Conservation (phyloP, 2,329 filamentous ascomycete species). For the Xylaria arbuscula region DNA sequence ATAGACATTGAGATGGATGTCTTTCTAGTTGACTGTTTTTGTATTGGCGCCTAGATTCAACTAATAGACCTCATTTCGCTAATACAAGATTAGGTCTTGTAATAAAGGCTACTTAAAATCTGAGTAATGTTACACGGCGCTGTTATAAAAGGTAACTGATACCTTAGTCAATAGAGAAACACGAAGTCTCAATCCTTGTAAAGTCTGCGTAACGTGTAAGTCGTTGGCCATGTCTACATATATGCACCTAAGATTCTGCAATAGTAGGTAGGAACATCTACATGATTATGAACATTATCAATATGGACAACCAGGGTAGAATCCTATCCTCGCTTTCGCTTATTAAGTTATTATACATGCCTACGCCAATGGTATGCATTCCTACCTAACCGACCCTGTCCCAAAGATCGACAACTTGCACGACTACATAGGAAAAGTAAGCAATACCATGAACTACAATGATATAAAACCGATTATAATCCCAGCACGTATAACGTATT, state of each 20-base stretch:
- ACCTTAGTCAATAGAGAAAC: background rate
- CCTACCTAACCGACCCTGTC: background rate
- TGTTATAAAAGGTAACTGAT: background rate
- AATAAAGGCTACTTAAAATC: no score
- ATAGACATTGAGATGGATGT: conserved; percentile 15
- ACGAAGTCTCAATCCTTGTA: background rate
- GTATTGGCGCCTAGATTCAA: background rate
- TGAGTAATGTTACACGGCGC: background rate
- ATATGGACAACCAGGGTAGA: conserved; percentile 4
- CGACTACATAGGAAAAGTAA: background rate
- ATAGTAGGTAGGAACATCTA: conserved; percentile 1
- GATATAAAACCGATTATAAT: background rate
- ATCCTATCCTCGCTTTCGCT: conserved; percentile 1
- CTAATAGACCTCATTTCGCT: no score
- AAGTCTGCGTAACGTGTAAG: background rate
- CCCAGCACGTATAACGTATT: background rate
- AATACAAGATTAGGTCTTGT: no score
- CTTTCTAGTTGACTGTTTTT: conserved; percentile 1
- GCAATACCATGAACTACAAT: background rate
- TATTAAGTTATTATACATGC: conserved; percentile 16
- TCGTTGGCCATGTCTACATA: background rate
- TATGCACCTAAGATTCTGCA: background rate
- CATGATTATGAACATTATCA: background rate
- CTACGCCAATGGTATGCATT: background rate
- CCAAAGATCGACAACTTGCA: conserved; percentile 1